A percentile compares a stretch with the other conserved stretches of the same genome.
These are phyloP conservation scores for Brassica nigra DNA, from an alignment of 345 rosid species.

Conservation along the genomic window DNA sequence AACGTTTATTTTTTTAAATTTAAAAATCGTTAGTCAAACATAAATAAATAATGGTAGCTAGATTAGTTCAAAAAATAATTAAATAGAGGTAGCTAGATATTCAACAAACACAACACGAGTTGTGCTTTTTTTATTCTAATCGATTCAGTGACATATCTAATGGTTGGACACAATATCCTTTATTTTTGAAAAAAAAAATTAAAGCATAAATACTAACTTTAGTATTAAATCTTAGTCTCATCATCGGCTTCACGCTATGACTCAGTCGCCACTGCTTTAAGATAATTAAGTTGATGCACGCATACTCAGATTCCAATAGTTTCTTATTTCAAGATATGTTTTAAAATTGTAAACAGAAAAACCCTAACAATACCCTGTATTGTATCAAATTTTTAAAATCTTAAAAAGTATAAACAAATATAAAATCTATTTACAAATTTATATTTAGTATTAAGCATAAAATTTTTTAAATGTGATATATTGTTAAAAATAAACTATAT, in stretches of 20 bases:
- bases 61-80: not conserved
- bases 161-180: not conserved
- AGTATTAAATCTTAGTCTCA: not conserved
- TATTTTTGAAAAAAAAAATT: not conserved
- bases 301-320: constrained; percentile 10
- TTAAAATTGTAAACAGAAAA: not conserved
- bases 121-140: not conserved
- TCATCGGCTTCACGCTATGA: not conserved
- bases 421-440: no score
- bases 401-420: not conserved
- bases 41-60: no score
- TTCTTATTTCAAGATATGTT: not conserved
- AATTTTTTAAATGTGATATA: no score
- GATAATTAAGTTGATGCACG: not conserved
- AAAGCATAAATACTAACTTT: not conserved
- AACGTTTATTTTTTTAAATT: no score
- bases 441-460: no score
- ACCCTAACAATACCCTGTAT: not conserved
- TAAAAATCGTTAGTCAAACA: no score
- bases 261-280: not conserved
- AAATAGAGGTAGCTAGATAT: not conserved
- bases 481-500: no score
- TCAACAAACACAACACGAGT: not conserved
- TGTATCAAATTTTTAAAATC: no score
- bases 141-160: not conserved